Conservation (phyloP, 257 asterid genomes). For the Cynanchum wilfordii region DNA sequence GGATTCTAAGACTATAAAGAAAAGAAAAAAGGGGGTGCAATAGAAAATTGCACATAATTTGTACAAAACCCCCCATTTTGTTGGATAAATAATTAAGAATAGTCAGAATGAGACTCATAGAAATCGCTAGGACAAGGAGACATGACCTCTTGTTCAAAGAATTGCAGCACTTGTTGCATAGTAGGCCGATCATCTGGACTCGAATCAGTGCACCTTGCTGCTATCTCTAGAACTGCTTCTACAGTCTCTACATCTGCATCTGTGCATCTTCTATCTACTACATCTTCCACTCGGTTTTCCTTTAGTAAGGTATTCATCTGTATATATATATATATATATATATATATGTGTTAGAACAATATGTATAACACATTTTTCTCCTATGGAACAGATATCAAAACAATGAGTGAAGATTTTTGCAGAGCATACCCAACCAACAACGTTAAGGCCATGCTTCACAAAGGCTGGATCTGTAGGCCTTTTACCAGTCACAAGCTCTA, state of each 20-base stretch:
- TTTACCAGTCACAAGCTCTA: constrained; percentile 90
- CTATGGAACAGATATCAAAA: not conserved
- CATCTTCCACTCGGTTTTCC: constrained; percentile 62
- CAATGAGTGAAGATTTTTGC: not conserved
- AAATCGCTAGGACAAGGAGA: constrained; percentile 77
- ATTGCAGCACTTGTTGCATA: constrained; percentile 87
- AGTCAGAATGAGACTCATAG: constrained; percentile 82
- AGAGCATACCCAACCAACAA: constrained; percentile 86
- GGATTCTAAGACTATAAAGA: not conserved
- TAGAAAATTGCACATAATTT: constrained; percentile 8
- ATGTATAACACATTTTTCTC: not conserved
- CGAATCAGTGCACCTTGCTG: constrained; percentile 80
- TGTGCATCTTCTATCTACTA: constrained; percentile 61
- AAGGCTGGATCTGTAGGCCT: constrained; percentile 90
- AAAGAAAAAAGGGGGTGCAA: constrained; percentile 12
- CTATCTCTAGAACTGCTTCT: constrained; percentile 78
- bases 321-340: not conserved
- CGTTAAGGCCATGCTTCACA: constrained; percentile 69
- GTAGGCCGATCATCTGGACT: constrained; percentile 79
- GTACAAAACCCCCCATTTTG: not conserved
- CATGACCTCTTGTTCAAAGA: constrained; percentile 89
- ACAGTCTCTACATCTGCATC: constrained; percentile 76
- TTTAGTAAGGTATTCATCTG: constrained; percentile 74
- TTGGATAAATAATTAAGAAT: constrained; percentile 30
- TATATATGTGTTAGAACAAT: not conserved